Percentiles rank a stretch among this genome's conserved stretches.
These are phyloP conservation scores for Cystobasidium onofrii DNA, from an alignment of 768 basidiomycete species.

Conservation along the genomic window DNA sequence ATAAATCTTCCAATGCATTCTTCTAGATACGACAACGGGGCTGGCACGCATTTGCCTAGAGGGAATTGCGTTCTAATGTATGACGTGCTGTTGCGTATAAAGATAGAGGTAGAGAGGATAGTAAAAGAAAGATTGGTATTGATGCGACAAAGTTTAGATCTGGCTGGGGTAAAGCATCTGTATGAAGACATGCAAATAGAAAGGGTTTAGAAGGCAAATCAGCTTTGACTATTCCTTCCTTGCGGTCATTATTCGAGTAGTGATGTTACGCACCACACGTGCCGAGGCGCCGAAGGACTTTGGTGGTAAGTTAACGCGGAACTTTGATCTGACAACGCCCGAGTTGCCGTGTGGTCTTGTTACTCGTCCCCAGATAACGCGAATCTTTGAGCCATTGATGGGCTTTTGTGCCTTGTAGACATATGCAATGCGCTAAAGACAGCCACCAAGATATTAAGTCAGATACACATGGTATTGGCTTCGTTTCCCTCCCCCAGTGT, in stretches of 20 bases:
- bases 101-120: not conserved
- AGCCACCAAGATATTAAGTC: too few relatives aligned
- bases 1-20: too few relatives aligned
- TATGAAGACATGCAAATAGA: too few relatives aligned
- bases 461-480: too few relatives aligned
- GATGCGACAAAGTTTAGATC: constrained; percentile 42
- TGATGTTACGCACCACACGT: constrained; percentile 60
- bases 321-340: constrained; percentile 95
- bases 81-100: not conserved
- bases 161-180: constrained; percentile 90
- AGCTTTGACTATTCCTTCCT: too few relatives aligned
- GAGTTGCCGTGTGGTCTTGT: constrained; percentile 54
- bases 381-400: constrained; percentile 85
- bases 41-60: not conserved
- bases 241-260: not conserved
- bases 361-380: constrained; percentile 82
- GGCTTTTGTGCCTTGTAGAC: constrained; percentile 96
- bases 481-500: constrained; percentile 14
- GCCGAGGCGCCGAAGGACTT: constrained; percentile 86
- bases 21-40: constrained; percentile 11
- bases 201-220: too few relatives aligned
- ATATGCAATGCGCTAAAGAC: constrained; percentile 93
- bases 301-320: constrained; percentile 87
- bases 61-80: too few relatives aligned
- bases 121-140: not conserved